A percentile compares a stretch with the other conserved stretches of the same genome.
phyloP scores from a whole-genome alignment of 306 rosid species.

The Quercus mongolica region DNA sequence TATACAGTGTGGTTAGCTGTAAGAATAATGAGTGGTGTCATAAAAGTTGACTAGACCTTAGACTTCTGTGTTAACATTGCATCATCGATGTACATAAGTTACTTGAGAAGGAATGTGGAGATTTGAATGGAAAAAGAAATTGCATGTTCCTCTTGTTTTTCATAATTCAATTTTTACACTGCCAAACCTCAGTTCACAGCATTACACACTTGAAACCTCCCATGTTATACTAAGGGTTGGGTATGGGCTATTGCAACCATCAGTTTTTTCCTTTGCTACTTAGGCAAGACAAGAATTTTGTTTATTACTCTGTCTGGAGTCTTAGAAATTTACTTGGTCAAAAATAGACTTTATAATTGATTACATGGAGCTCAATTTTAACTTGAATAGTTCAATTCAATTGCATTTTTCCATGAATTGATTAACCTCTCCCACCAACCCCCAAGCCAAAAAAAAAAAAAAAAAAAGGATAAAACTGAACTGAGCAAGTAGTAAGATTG shows the following conservation, averaged over 20 bases:
- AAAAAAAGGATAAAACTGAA: too few species aligned
- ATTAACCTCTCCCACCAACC: too few species aligned
- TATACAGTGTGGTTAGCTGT: background rate
- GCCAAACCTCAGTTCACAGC: background rate
- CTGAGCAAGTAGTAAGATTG: background rate
- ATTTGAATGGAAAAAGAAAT: background rate
- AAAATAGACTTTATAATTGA: too few species aligned
- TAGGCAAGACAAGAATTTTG: too few species aligned
- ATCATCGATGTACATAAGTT: background rate
- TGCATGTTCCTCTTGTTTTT: background rate
- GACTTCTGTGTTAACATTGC: too few species aligned
- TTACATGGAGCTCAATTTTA: too few species aligned
- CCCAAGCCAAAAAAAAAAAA: too few species aligned
- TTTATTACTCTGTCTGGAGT: too few species aligned
- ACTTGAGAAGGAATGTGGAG: background rate
- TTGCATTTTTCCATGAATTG: too few species aligned
- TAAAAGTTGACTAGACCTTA: background rate
- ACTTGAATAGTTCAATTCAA: too few species aligned
- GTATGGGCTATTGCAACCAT: background rate
- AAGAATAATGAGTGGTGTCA: background rate
- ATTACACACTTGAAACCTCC: background rate
- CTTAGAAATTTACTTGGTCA: too few species aligned
- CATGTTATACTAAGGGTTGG: background rate
- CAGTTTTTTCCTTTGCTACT: too few species aligned
- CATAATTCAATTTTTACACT: background rate